These are phyloP conservation scores for Colletotrichum abscissum DNA, from an alignment of 2,329 filamentous ascomycete genomes.

Conservation along the genomic window DNA sequence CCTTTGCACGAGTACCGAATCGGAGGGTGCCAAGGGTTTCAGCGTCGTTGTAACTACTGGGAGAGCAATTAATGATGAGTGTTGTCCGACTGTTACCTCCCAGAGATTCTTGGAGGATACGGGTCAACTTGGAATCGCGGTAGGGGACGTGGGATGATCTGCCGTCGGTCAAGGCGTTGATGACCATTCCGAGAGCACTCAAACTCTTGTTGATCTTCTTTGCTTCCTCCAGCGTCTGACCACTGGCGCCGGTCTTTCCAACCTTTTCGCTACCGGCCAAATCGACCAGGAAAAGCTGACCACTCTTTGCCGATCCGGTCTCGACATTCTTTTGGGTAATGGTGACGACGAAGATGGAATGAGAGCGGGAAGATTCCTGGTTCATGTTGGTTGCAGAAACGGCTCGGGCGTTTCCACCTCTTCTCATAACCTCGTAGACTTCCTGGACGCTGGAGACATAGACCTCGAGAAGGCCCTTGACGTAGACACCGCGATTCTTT, in stretches of 20 bases:
- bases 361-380: conserved; percentile 95
- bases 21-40: conserved; percentile 93
- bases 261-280: conserved; percentile 98
- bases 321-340: conserved; percentile 98
- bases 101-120: conserved; percentile 95
- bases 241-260: conserved; percentile 96
- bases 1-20: conserved; percentile 96
- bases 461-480: conserved; percentile 93
- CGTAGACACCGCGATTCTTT: conserved; percentile 94
- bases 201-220: conserved; percentile 99
- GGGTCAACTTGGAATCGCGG: conserved; percentile 96
- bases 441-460: conserved; percentile 96
- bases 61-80: conserved; percentile 98
- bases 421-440: conserved; percentile 96
- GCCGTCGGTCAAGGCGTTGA: conserved; percentile 95
- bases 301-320: conserved; percentile 94
- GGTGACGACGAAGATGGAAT: conserved; percentile 98
- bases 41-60: conserved; percentile 96
- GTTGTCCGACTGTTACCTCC: conserved; percentile 99
- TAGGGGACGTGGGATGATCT: conserved; percentile 98
- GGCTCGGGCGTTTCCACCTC: conserved; percentile 89
- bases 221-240: conserved; percentile 96
- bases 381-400: conserved; percentile 99
- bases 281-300: conserved; percentile 97
- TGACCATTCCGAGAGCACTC: conserved; percentile 98